A percentile compares a stretch with the other conserved stretches of the same genome.
phyloP scores from a whole-genome alignment of 352 stramenopile genomes.

The Thalassiosira livingstoniorum region DNA sequence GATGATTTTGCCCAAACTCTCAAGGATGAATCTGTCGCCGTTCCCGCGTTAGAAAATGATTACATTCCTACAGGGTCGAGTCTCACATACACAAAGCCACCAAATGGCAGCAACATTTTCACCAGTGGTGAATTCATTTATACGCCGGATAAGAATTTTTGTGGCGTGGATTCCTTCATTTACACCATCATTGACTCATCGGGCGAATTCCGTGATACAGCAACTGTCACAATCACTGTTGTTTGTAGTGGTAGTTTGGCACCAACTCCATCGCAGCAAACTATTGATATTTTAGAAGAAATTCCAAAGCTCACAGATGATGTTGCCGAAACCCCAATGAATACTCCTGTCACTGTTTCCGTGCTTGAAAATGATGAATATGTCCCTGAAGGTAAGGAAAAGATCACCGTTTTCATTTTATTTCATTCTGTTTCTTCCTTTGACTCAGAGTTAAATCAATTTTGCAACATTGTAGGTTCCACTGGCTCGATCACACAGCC shows the following conservation, averaged over 20 bases:
- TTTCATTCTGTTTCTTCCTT: too few species aligned
- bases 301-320: background rate
- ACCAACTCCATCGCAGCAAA: background rate
- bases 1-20: slow-evolving; percentile 41
- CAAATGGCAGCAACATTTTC: background rate
- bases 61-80: slow-evolving; percentile 21
- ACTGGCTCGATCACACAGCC: slow-evolving; percentile 1
- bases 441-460: too few species aligned
- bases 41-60: slow-evolving; percentile 35
- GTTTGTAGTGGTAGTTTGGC: background rate
- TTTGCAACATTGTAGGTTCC: too few species aligned
- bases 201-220: background rate
- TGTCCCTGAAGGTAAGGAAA: too few species aligned
- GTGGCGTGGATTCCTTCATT: background rate
- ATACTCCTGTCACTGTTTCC: background rate
- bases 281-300: background rate
- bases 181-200: background rate
- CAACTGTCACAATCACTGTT: background rate
- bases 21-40: slow-evolving; percentile 27
- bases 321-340: background rate
- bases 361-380: slow-evolving; percentile 6
- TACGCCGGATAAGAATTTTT: background rate
- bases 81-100: background rate
- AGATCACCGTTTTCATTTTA: too few species aligned
- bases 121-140: slow-evolving; percentile 11